Percentiles rank a stretch among this genome's conserved stretches.
Conservation (phyloP, 192 early-diverging fungal genomes). For the Dissophora globulifera region DNA sequence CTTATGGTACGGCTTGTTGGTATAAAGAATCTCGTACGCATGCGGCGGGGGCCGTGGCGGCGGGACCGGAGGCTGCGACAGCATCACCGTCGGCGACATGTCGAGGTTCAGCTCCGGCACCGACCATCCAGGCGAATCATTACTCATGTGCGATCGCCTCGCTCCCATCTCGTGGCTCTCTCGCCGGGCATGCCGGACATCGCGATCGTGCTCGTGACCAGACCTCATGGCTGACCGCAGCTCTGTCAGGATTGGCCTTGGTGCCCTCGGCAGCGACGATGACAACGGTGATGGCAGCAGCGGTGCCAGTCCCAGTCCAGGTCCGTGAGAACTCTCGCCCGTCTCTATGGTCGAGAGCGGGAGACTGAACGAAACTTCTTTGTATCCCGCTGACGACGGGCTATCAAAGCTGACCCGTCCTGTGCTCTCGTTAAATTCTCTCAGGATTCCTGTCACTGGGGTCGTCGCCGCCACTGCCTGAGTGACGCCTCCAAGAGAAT, state of each 20-base stretch:
- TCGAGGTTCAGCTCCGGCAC: not conserved
- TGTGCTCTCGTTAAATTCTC: not conserved
- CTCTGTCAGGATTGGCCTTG: too few species aligned
- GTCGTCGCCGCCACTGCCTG: not conserved
- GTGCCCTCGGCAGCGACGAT: not conserved
- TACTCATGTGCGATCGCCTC: not conserved
- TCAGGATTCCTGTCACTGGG: not conserved
- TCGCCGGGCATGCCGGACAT: too few species aligned
- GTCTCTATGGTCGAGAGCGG: not conserved
- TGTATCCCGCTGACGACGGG: not conserved
- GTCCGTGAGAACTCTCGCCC: not conserved
- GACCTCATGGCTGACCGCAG: too few species aligned
- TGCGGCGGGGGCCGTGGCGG: conserved; percentile 32
- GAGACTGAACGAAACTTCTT: not conserved
- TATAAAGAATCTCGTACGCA: conserved; percentile 47
- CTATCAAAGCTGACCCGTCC: conserved; percentile 9
- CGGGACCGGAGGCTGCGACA: conserved; percentile 23
- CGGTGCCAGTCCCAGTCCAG: not conserved
- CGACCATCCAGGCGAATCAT: not conserved
- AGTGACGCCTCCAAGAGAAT: conserved; percentile 25
- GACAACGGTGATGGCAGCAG: not conserved
- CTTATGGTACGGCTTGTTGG: conserved; percentile 50
- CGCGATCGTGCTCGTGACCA: too few species aligned
- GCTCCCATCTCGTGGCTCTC: not conserved
- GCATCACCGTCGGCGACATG: not conserved